Percentiles rank a stretch among this genome's conserved stretches.
Evolutionary conservation across 164 flowering plant species (phyloP).

Genomic region (Vitis labrusca): DNA sequence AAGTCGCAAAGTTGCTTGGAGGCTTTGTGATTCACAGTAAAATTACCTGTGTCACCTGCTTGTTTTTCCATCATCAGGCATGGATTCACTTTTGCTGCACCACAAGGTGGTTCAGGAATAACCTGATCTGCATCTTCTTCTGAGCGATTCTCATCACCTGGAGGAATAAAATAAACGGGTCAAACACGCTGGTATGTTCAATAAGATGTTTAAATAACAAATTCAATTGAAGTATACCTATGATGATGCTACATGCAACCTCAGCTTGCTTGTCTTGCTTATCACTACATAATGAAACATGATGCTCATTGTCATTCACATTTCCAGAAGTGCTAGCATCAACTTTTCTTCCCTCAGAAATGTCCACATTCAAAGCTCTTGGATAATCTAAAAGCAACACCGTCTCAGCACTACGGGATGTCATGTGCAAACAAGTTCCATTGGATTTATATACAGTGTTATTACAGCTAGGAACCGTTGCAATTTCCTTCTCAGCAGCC

Average conservation of each 20-base stretch:
- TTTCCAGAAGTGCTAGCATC: slow-evolving; percentile 8
- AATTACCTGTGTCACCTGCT: slow-evolving; percentile 17
- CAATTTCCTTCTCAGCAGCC: slow-evolving; percentile 10
- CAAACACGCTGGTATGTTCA: background rate
- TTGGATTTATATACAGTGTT: slow-evolving; percentile 10
- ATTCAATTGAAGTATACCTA: slow-evolving; percentile 12
- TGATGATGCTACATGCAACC: background rate
- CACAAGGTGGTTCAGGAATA: slow-evolving; percentile 9
- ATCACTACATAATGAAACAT: slow-evolving; percentile 9
- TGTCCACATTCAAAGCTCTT: slow-evolving; percentile 10
- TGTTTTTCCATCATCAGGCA: slow-evolving; percentile 6
- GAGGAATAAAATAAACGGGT: slow-evolving; percentile 16
- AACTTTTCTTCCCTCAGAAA: slow-evolving; percentile 15
- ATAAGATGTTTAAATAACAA: background rate
- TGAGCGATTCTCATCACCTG: slow-evolving; percentile 16
- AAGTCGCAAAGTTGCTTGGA: background rate
- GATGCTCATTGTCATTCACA: slow-evolving; percentile 9
- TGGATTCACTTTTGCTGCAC: slow-evolving; percentile 11
- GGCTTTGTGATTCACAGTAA: background rate
- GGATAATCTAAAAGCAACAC: slow-evolving; percentile 19
- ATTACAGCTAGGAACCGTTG: slow-evolving; percentile 5
- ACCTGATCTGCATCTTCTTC: slow-evolving; percentile 16
- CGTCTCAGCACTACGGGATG: slow-evolving; percentile 15
- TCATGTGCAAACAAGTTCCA: slow-evolving; percentile 5
- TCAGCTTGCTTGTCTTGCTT: slow-evolving; percentile 30